Evolutionary conservation across 169 alveolate genomes (phyloP).

Genomic region (Plasmodium malariae): DNA sequence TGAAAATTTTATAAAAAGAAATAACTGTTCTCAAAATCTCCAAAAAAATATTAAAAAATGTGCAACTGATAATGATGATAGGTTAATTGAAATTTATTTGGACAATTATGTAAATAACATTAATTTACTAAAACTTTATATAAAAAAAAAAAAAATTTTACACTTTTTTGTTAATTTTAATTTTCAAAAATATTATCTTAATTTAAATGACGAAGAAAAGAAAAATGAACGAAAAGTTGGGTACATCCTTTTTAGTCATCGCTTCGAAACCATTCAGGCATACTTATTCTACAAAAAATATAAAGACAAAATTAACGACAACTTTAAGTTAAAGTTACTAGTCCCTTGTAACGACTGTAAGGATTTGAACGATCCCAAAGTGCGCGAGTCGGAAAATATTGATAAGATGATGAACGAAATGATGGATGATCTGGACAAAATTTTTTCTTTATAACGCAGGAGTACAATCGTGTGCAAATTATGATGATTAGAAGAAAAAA

Average conservation of each 20-base stretch:
- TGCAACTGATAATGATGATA: not conserved
- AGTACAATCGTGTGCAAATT: too few relatives aligned
- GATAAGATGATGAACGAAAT: slow-evolving; percentile 58
- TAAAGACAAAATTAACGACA: slow-evolving; percentile 5
- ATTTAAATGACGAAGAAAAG: slow-evolving; percentile 37
- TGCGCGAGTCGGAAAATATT: slow-evolving; percentile 3
- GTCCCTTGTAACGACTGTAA: slow-evolving; percentile 30
- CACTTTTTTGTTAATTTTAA: slow-evolving; percentile 49
- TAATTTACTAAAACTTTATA: slow-evolving; percentile 15
- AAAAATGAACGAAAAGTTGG: slow-evolving; percentile 33
- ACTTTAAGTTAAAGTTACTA: slow-evolving; percentile 21
- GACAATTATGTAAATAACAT: slow-evolving; percentile 14
- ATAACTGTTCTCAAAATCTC: not conserved
- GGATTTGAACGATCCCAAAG: not conserved
- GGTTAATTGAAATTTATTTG: slow-evolving; percentile 33
- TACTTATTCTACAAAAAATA: slow-evolving; percentile 32
- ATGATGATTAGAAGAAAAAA: too few relatives aligned
- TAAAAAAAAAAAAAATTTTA: slow-evolving; percentile 5
- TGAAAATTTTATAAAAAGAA: slow-evolving; percentile 20
- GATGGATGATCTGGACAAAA: slow-evolving; percentile 46
- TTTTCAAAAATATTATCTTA: slow-evolving; percentile 3
- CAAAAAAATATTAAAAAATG: not conserved
- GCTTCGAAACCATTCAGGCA: slow-evolving; percentile 56
- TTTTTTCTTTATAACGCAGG: too few relatives aligned
- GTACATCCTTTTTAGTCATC: slow-evolving; percentile 16